Evolutionary conservation across 768 basidiomycete genomes (phyloP), one percentile per base, ranked within the genome.

Genomic region (Suillus plorans): DNA sequence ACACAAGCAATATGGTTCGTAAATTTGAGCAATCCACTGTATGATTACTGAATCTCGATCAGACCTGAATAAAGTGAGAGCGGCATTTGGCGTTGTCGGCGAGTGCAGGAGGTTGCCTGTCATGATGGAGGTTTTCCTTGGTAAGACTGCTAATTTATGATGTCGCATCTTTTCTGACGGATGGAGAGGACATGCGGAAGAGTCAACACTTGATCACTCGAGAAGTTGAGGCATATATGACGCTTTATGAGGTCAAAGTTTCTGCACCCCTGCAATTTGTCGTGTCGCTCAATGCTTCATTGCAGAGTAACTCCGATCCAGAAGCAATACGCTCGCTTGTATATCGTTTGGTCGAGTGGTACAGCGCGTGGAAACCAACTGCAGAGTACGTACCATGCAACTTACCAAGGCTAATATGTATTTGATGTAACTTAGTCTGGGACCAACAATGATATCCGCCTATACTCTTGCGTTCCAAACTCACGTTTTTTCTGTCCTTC

Each of bases 401-500:
- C 52, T 44, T 66, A 44, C 42, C 22, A 14, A 41, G 47, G 44
- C 42, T 61, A 45, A 66, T 50, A 28, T 44, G 28, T 65, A 70
- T 69, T 65, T 59, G 57, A 64, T 68, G 25, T 13, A 7, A 7
- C 22, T 13, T 42, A 92, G 90, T 65, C 79, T 92, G 14, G 89
- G 89, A 7, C 69, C 81, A 36, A 86, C 85, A 1, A 81, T 91
- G 34, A 79, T 81, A 57, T 80, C 82, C 2, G 81, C 89, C 1
- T 93, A 89, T 72, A 87, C 83, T 22, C 81, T 88, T 55, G 79
- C 82, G 44, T 94, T 93, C 71, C 90, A 91, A 70, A 91, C 89
- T 1, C 85, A 86, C 56, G 77, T 94, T 14, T 91, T 90, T 73
- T 89, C 91, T 49, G 76, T 80, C 37, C 83, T 95, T 3, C 91